phyloP scores from a whole-genome alignment of 2,329 filamentous ascomycete genomes.

The Diplocarpon rosae region DNA sequence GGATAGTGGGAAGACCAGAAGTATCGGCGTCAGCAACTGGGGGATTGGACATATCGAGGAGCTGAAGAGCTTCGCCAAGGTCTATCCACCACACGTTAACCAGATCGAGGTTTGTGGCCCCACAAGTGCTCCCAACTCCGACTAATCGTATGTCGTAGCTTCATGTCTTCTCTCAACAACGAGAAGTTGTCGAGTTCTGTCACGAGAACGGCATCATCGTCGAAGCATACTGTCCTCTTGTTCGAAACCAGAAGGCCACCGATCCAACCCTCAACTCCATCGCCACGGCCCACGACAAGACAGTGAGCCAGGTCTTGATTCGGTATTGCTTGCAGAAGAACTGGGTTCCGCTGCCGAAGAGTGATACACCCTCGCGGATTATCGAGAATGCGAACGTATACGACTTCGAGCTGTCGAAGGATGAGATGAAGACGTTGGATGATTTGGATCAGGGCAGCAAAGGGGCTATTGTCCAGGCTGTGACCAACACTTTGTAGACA shows the following conservation, averaged over 20 bases:
- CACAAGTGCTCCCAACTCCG: slow-evolving; percentile 35
- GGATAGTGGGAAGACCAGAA: slow-evolving; percentile 46
- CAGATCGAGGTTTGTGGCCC: slow-evolving; percentile 52
- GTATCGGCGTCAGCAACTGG: slow-evolving; percentile 66
- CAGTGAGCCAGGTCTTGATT: slow-evolving; percentile 54
- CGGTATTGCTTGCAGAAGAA: slow-evolving; percentile 60
- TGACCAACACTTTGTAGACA: slow-evolving; percentile 9
- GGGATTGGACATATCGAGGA: slow-evolving; percentile 57
- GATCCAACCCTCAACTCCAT: slow-evolving; percentile 46
- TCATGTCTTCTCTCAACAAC: slow-evolving; percentile 57
- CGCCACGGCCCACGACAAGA: slow-evolving; percentile 47
- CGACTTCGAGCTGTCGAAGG: slow-evolving; percentile 43
- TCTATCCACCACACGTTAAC: slow-evolving; percentile 62
- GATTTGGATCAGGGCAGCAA: slow-evolving; percentile 36
- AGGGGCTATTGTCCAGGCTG: slow-evolving; percentile 29
- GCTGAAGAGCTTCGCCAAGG: slow-evolving; percentile 51
- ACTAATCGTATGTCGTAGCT: slow-evolving; percentile 61
- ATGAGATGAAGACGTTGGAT: slow-evolving; percentile 46
- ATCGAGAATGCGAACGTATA: slow-evolving; percentile 49
- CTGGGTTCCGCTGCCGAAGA: slow-evolving; percentile 59
- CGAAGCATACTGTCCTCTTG: slow-evolving; percentile 41
- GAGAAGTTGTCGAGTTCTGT: slow-evolving; percentile 40
- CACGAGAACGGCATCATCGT: slow-evolving; percentile 38
- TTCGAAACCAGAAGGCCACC: slow-evolving; percentile 50
- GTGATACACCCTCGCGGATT: slow-evolving; percentile 47